Evolutionary conservation across 495 filamentous ascomycete genomes (phyloP).

Genomic region (Thermochaetoides thermophila): DNA sequence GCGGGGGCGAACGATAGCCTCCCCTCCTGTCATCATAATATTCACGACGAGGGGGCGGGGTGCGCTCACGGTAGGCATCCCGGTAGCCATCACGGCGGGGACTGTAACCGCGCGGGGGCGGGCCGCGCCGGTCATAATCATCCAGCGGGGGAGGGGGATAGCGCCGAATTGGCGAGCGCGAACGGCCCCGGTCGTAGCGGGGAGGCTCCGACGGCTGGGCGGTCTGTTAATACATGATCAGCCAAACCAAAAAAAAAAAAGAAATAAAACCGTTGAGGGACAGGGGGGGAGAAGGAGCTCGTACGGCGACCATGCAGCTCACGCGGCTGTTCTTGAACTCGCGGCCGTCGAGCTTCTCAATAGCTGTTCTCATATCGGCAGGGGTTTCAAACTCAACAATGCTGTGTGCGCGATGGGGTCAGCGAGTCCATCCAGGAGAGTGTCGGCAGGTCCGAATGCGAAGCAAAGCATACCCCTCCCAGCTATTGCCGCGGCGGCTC

Average conservation of each 20-base stretch:
- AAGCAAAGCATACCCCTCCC: slow-evolving; percentile 62
- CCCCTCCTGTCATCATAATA: slow-evolving; percentile 73
- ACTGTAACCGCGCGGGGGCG: slow-evolving; percentile 72
- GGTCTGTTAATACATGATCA: too few relatives aligned
- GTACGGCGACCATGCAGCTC: slow-evolving; percentile 73
- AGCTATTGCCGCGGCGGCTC: slow-evolving; percentile 76
- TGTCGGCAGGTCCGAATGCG: slow-evolving; percentile 10
- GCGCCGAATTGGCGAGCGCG: slow-evolving; percentile 45
- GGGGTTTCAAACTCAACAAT: slow-evolving; percentile 97
- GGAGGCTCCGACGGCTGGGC: slow-evolving; percentile 53
- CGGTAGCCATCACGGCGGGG: slow-evolving; percentile 43
- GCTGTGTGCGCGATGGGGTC: too few relatives aligned
- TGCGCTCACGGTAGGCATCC: slow-evolving; percentile 76
- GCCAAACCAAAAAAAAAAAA: too few relatives aligned
- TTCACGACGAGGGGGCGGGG: slow-evolving; percentile 49
- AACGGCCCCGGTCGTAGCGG: slow-evolving; percentile 55
- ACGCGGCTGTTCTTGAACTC: slow-evolving; percentile 84
- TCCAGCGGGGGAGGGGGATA: slow-evolving; percentile 44
- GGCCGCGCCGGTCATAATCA: slow-evolving; percentile 64
- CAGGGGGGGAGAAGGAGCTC: slow-evolving; percentile 9
- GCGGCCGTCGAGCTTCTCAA: slow-evolving; percentile 80
- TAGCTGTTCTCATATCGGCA: slow-evolving; percentile 73
- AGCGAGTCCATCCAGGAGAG: slow-evolving; percentile 1
- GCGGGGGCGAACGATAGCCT: slow-evolving; percentile 57
- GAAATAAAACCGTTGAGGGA: slow-evolving; percentile 15